Conservation (phyloP, 2,329 filamentous ascomycete species). For the Moelleriella libera region DNA sequence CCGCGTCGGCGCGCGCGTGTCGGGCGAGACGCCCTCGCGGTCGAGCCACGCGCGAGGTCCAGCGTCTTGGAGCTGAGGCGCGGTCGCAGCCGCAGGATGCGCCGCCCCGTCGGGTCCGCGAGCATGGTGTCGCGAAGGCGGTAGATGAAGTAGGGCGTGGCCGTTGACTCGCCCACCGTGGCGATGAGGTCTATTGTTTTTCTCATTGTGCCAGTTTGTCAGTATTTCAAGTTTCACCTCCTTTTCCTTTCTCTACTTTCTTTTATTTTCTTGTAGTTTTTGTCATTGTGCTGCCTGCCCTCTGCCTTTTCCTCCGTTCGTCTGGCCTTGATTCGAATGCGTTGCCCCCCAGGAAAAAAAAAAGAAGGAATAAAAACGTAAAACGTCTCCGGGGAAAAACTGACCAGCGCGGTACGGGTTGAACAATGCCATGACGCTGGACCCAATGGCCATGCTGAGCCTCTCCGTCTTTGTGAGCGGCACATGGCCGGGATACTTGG, state of each 20-base stretch:
- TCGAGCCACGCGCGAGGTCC: constrained; percentile 70
- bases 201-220: background rate
- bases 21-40: constrained; percentile 81
- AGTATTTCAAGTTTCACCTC: too few relatives aligned
- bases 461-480: constrained; percentile 72
- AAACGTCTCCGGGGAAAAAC: background rate
- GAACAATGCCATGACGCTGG: constrained; percentile 47
- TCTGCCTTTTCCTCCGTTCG: too few relatives aligned
- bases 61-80: constrained; percentile 69
- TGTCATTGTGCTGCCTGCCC: background rate
- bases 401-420: constrained; percentile 70
- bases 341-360: too few relatives aligned
- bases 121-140: constrained; percentile 91
- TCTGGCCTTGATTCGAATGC: too few relatives aligned
- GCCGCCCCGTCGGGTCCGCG: constrained; percentile 63
- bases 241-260: too few relatives aligned
- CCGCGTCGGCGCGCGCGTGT: constrained; percentile 67
- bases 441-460: constrained; percentile 52
- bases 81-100: constrained; percentile 81
- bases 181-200: constrained; percentile 67
- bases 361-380: too few relatives aligned
- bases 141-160: constrained; percentile 88
- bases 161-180: constrained; percentile 84
- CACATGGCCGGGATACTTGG: constrained; percentile 86
- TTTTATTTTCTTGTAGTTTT: background rate